These are phyloP conservation scores for Plantago coronopus DNA, from an alignment of 305 asterid species.

Conservation along the genomic window DNA sequence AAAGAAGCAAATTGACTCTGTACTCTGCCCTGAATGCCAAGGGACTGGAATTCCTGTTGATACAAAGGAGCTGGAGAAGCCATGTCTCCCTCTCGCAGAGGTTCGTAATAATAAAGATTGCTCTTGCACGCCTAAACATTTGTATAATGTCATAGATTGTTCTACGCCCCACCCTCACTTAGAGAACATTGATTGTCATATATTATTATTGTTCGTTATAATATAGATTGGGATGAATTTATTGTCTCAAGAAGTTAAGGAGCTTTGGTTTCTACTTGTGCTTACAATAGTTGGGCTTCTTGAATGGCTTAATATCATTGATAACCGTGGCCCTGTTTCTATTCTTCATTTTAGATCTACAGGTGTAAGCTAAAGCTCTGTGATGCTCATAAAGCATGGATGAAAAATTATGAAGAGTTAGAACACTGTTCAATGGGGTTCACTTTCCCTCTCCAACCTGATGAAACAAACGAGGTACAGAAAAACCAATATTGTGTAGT, in stretches of 20 bases:
- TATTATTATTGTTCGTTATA: too few species aligned
- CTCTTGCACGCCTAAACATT: constrained; percentile 11
- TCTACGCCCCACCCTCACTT: background rate
- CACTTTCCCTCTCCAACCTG: constrained; percentile 46
- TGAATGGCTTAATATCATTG: background rate
- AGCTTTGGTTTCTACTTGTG: background rate
- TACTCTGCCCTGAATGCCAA: constrained; percentile 86
- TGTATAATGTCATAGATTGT: background rate
- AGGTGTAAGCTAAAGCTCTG: constrained; percentile 63
- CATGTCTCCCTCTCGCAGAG: constrained; percentile 72
- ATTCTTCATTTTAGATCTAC: constrained; percentile 50
- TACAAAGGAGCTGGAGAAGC: constrained; percentile 69
- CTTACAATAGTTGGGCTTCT: constrained; percentile 9
- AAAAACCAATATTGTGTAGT: background rate
- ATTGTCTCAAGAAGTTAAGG: too few species aligned
- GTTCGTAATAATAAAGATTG: constrained; percentile 29
- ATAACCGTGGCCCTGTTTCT: constrained; percentile 9
- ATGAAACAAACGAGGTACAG: constrained; percentile 43
- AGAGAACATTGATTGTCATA: too few species aligned
- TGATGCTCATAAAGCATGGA: constrained; percentile 82
- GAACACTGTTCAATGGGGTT: constrained; percentile 77
- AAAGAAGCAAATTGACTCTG: constrained; percentile 36
- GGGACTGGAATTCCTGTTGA: constrained; percentile 64
- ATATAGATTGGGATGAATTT: too few species aligned
- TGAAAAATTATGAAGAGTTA: constrained; percentile 70